Conservation (phyloP, 176 grass and related monocot genomes). For the Puccinellia tenuiflora region DNA sequence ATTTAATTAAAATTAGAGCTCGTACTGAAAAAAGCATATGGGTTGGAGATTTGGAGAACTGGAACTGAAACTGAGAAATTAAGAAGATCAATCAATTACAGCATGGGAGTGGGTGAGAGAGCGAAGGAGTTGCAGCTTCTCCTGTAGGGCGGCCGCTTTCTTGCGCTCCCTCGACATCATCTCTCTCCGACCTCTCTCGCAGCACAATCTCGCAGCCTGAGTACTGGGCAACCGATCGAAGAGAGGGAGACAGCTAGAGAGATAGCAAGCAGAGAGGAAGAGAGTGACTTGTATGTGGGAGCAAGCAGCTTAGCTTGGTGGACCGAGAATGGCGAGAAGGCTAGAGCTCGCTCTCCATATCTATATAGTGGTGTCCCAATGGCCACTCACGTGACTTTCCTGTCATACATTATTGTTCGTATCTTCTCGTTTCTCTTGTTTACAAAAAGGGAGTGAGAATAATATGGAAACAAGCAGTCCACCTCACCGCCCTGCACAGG, state of each 20-base stretch:
- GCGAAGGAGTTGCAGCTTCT: constrained; percentile 92
- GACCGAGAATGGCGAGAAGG: constrained; percentile 33
- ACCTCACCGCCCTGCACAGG: background rate
- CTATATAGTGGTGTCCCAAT: constrained; percentile 32
- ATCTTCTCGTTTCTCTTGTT: background rate
- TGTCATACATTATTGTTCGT: constrained; percentile 19
- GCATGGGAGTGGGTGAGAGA: constrained; percentile 93
- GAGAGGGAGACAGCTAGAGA: background rate
- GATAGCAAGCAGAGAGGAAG: background rate
- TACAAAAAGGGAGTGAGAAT: background rate
- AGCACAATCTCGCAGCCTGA: background rate
- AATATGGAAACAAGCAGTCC: background rate
- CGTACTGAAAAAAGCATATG: background rate
- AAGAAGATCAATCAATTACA: constrained; percentile 38
- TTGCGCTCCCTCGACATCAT: constrained; percentile 93
- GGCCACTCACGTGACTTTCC: constrained; percentile 39
- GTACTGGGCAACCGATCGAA: constrained; percentile 22
- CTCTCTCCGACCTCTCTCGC: background rate
- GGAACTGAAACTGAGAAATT: background rate
- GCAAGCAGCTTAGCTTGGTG: constrained; percentile 26
- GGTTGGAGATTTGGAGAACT: background rate
- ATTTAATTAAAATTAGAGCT: background rate
- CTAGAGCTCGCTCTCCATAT: constrained; percentile 15
- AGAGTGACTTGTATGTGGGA: background rate
- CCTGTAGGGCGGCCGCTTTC: constrained; percentile 67